Evolutionary conservation across 495 filamentous ascomycete genomes (phyloP), one percentile per base, ranked within the genome.

Genomic region (Penicillium manginii): DNA sequence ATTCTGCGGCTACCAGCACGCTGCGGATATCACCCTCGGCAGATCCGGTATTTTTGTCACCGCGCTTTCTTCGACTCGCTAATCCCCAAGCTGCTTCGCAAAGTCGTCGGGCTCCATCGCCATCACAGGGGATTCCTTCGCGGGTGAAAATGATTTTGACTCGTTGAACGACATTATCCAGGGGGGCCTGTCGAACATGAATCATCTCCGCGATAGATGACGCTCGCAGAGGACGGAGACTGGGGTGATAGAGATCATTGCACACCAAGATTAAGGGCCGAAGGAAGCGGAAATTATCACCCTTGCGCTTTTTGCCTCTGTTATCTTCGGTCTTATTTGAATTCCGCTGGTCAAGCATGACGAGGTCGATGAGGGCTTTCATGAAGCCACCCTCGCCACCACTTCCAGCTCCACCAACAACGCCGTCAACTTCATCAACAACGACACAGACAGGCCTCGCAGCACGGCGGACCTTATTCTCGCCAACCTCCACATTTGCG

Each of bases 231-330:
- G 90, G 91, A 11, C 91, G 84, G 23, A 98, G 81, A 54, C 92
- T 90, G 21, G 94, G 84, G 64, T 96, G 91, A 70, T 98, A 98
- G n/a, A 97, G 83, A 73, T 98, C 94, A 59, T 98, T 98, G 81
- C 94, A 98, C 57, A 98, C 92, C 26, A 97, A 74, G 57, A 98
- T 91, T 33, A 98, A 78, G 0, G 94, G 94, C 48, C 94, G 84
- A 73, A 93, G 82, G 52, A 97, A 83, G 26, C 87, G 83, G 70
- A 98, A 98, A 39, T 85, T 85, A 61, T 97, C 91, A 0, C 86
- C 87, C 66, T 88, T 91, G 57, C 80, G 85, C 64, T 85, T 86
- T 65, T 76, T 79, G 61, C 68, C 78, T 2, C 55, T 53, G 35
- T 64, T 50, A 43, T 74, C 63, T 5, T 75, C 64, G n/a, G 72